Evolutionary conservation across 192 early-diverging fungal species (phyloP).

Genomic region (Endogone sp.): DNA sequence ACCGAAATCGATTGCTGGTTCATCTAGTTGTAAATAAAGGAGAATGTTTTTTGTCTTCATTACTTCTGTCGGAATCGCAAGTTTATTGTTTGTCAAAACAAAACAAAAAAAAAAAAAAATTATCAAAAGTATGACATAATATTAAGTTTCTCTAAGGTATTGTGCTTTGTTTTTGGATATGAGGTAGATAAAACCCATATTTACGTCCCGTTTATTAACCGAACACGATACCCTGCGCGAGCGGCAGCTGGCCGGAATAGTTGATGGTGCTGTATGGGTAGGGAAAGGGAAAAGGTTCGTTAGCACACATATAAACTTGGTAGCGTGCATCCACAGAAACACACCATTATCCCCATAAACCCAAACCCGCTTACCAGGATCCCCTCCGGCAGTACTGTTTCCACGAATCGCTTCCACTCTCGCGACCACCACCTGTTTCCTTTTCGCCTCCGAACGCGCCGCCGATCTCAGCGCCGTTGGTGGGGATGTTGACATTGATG

Average conservation of each 20-base stretch:
- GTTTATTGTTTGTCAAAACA: not conserved
- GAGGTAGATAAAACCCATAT: not conserved
- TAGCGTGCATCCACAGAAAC: not conserved
- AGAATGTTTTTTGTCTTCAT: constrained; percentile 1
- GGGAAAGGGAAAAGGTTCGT: constrained; percentile 20
- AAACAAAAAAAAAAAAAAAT: no score
- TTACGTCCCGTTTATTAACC: constrained; percentile 44
- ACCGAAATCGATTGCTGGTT: no score
- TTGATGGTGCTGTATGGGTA: constrained; percentile 65
- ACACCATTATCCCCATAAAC: not conserved
- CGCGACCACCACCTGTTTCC: constrained; percentile 93
- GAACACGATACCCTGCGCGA: constrained; percentile 97
- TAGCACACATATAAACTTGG: not conserved
- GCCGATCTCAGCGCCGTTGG: constrained; percentile 96
- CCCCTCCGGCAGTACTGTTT: constrained; percentile 86
- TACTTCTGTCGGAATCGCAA: not conserved
- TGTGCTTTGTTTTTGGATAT: not conserved
- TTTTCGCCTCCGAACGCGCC: constrained; percentile 98
- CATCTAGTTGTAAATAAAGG: not conserved
- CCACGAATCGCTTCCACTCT: constrained; percentile 89
- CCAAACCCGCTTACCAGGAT: constrained; percentile 45
- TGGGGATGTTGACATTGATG: constrained; percentile 95
- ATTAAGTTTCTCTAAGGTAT: not conserved
- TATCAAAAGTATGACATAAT: no score
- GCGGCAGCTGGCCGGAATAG: constrained; percentile 79